Base-by-base conservation (phyloP, 352 stramenopile species). In the Proteromonas lacertae region DNA sequence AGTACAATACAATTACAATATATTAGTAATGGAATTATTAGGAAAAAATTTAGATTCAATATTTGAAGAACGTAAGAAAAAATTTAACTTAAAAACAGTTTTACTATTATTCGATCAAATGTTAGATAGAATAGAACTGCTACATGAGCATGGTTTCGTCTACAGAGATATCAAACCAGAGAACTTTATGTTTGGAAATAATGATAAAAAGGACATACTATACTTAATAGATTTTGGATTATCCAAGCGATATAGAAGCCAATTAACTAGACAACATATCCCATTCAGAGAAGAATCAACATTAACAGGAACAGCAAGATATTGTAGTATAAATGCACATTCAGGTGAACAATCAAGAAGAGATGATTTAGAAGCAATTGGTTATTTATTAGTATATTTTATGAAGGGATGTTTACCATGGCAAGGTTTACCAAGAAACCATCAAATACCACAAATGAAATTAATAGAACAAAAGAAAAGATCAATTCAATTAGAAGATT, bases 381-480 rank as follows among this genome's bases (percentile, higher is more conserved):
- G 78, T 25, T 87, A 82, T 45, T 65, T 83, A 26, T 71, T 82
- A 50, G 75, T 87, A 56, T 87, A 84, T 57, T 84, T 87, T 47
- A 64, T 84, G 35, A 68, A 71, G 32, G 71, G 82, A 38, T 77
- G 69, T 41, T 57, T 96, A 37, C 82, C 82, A 33, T 96, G 82
- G 82, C 82, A 96, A 53, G 82, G 82, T 19, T 66, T 96, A 25
- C 91, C 91, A 60, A 47, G 46, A 5, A 52, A 59, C 12, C 69
- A 67, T 18, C 36, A 35, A 23, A 33, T 32, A 8, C 64, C 76
- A 47, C 90, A 91, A 53, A 90, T 90, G 60, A 77, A 90, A 55
- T 77, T 92, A 43, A 95, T 95, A 49, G 88, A 93, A 68, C 79
- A 95, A 50, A 92, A 92, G 60, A 95, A 95, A 58, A 84, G 93